These are phyloP conservation scores for Pelargonium cotyledonis DNA, from an alignment of 441 rosid genomes.

Conservation along the genomic window DNA sequence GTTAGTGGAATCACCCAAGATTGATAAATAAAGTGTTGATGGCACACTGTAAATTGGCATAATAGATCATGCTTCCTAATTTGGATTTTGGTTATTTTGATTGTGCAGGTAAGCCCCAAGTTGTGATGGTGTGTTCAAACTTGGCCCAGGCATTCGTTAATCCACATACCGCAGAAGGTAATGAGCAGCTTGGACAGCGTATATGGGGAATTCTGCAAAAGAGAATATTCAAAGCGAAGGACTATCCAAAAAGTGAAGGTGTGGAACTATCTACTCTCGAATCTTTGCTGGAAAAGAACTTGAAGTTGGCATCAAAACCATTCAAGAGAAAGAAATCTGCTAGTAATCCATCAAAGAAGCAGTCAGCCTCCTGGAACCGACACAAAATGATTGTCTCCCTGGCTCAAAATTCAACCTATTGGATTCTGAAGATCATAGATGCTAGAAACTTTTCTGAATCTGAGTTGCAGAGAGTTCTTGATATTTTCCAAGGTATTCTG, in stretches of 20 bases:
- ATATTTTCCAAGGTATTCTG: slow-evolving; percentile 42
- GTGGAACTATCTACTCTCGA: slow-evolving; percentile 44
- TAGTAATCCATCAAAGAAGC: slow-evolving; percentile 50
- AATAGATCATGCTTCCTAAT: background rate
- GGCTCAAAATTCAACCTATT: slow-evolving; percentile 68
- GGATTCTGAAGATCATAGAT: slow-evolving; percentile 76
- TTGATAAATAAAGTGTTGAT: background rate
- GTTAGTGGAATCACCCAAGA: background rate
- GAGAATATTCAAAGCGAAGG: slow-evolving; percentile 79
- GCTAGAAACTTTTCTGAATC: slow-evolving; percentile 45
- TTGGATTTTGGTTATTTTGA: slow-evolving; percentile 2
- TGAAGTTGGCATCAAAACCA: slow-evolving; percentile 80
- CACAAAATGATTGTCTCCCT: slow-evolving; percentile 63
- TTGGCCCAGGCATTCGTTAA: slow-evolving; percentile 72
- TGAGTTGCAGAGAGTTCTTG: slow-evolving; percentile 50
- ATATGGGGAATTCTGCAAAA: slow-evolving; percentile 87
- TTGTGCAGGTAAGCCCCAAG: slow-evolving; percentile 63
- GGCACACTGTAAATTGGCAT: no score
- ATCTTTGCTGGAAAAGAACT: slow-evolving; percentile 63
- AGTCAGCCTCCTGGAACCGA: slow-evolving; percentile 59
- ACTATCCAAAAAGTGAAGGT: slow-evolving; percentile 55
- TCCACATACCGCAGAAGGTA: slow-evolving; percentile 65
- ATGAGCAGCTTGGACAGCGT: slow-evolving; percentile 80
- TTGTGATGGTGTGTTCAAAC: slow-evolving; percentile 65
- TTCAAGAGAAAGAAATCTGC: slow-evolving; percentile 75